These are phyloP conservation scores for Alliaria petiolata DNA, from an alignment of 345 rosid species.

Conservation along the genomic window DNA sequence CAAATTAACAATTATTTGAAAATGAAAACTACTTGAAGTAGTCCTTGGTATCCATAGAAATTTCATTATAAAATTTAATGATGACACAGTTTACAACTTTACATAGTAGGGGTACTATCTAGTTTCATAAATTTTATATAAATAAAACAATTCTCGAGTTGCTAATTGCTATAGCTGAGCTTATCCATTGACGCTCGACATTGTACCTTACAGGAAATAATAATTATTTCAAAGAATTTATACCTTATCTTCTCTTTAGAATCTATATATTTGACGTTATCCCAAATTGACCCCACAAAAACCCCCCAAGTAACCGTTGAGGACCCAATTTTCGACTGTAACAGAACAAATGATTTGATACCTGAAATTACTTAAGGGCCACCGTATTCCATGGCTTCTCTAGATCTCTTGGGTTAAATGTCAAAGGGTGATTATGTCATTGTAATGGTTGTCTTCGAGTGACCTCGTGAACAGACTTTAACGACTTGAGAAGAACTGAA, in stretches of 20 bases:
- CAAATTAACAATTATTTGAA: background rate
- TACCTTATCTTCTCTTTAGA: conserved; percentile 29
- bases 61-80: background rate
- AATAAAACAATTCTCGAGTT: background rate
- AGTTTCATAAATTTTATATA: background rate
- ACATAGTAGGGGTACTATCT: no score
- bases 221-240: conserved; percentile 1
- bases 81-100: background rate
- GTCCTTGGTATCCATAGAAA: background rate
- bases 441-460: background rate
- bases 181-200: background rate
- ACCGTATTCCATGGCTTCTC: background rate
- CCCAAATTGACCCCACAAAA: conserved; percentile 22
- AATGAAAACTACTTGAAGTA: background rate
- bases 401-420: background rate
- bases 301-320: conserved; percentile 12
- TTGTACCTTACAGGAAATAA: background rate
- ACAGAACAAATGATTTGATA: conserved; percentile 25
- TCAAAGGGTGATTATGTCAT: conserved; percentile 7
- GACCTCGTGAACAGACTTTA: background rate
- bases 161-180: background rate
- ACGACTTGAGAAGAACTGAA: conserved; percentile 19
- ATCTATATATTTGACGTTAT: conserved; percentile 24
- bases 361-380: background rate
- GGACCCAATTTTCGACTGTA: conserved; percentile 16